Evolutionary conservation across 2,329 filamentous ascomycete genomes (phyloP), one percentile per base, ranked within the genome.

Genomic region (Colletotrichum sp.): DNA sequence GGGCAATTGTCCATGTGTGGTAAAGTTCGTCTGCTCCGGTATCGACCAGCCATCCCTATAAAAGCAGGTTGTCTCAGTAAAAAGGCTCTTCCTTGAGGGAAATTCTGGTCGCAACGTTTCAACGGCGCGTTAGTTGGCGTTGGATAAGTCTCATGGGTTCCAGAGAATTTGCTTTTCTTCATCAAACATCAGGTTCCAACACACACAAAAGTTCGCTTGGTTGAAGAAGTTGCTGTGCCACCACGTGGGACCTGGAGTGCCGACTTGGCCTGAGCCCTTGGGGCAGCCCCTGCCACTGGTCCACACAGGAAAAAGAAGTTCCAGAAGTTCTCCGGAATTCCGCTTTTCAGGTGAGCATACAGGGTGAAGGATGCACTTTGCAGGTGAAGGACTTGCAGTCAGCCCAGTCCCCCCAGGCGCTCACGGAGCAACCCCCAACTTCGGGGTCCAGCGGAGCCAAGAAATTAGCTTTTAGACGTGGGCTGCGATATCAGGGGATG

Each of bases 301-400:
- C 55, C 63, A 68, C 68, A 30, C 16, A 26, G 26, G n/a, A 26
- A n/a, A 39, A 22, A 28, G 22, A 57, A 57, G 59, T 75, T 72
- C 63, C 55, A 72, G 62, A 72, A 55, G 72, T 32, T 52, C 39
- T 67, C n/a, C 22, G 30, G 18, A 32, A 68, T 67, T 22, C 63
- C 63, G 63, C 68, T 75, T 72, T 68, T 75, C 55, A 67, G 68
- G 55, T 72, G 72, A 75, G 68, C 3, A 26, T 68, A 26, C n/a
- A 34, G 63, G 60, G 67, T 71, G 18, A 48, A 28, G 32, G 59
- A 44, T 68, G 71, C 30, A 32, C 28, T 24, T 12, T 32, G 30
- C 36, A 63, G 55, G 18, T 10, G 30, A 68, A 60, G 24, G 52
- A 22, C 62, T 26, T 64, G 16, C 62, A 10, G 13, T 26, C 18